Evolutionary conservation across 2,329 filamentous ascomycete species (phyloP), one percentile per base, ranked within the genome.

Genomic region (Ampelomyces quisqualis): DNA sequence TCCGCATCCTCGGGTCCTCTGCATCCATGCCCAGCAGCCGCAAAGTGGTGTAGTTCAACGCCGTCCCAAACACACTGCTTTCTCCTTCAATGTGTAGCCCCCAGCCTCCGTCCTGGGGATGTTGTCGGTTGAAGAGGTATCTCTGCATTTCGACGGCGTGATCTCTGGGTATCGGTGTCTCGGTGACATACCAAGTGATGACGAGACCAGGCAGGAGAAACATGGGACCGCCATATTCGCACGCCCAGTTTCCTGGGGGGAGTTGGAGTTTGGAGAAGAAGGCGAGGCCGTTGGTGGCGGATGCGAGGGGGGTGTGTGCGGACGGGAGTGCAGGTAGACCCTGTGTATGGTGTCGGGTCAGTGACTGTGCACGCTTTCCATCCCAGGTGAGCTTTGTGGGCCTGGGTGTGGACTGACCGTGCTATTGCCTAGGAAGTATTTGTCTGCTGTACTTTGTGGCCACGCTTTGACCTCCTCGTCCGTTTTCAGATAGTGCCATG

Each of bases 181-280:
- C 83, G 48, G 90, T 97, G 37, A 86, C 86, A 65, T 95, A 90
- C 82, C 88, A 94, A 19, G 86, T 79, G 54, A 95, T 82, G 47
- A 96, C 82, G 15, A 95, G 67, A 30, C 91, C 88, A 0, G 91
- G 89, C 1, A 97, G 76, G 26, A 97, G 79, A 64, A 98, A 98
- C 88, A 96, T 91, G 3, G 93, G 93, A 0, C 93, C 93, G 39
- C 93, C 93, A 72, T 98, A 98, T 67, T 98, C 93, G 72, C 91
- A 97, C 4, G 78, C 93, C 93, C 93, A 98, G 62, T 96, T 88
- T 4, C 93, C 93, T 1, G 88, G 85, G 10, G 85, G 82, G 1
- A 96, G 77, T 67, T 98, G 93, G 17, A 97, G 79, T 49, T 91
- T 80, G 42, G 90, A 87, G 73, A 94, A 95, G 74, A 95, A 97